Evolutionary conservation across 495 filamentous ascomycete species (phyloP).

Genomic region (Talaromyces ruber): DNA sequence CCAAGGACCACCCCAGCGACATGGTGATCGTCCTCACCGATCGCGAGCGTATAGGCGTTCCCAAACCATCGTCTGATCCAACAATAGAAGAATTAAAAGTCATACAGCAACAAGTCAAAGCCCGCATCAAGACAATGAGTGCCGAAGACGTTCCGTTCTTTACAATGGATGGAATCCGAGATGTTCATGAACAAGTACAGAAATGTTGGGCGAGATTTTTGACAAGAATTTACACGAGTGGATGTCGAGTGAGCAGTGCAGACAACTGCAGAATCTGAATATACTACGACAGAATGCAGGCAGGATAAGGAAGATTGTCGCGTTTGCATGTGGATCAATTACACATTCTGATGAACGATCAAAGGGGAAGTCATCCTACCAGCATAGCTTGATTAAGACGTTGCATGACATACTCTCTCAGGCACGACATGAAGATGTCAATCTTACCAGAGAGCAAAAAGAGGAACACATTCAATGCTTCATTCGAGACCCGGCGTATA

Average conservation of each 20-base stretch:
- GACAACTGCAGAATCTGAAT: neutral
- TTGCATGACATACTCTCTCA: neutral
- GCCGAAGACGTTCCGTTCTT: neutral
- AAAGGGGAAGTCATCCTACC: neutral
- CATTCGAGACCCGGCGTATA: conserved; percentile 24
- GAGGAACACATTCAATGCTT: conserved; percentile 14
- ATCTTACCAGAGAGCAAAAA: neutral
- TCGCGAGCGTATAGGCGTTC: neutral
- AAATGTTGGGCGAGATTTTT: neutral
- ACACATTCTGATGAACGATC: neutral
- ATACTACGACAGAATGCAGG: neutral
- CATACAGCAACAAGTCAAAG: neutral
- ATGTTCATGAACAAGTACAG: neutral
- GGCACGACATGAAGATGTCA: neutral
- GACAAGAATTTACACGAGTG: neutral
- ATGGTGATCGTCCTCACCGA: neutral
- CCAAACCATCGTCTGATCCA: neutral
- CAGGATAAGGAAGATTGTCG: neutral
- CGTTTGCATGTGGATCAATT: neutral
- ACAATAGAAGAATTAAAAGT: neutral
- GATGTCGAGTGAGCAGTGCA: neutral
- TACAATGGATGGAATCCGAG: neutral
- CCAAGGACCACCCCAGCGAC: neutral
- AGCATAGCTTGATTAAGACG: neutral
- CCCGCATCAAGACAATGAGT: neutral